Percentiles rank a stretch among this genome's conserved stretches.
Conservation (phyloP, 768 basidiomycete species). For the Rhodotorula diobovata region DNA sequence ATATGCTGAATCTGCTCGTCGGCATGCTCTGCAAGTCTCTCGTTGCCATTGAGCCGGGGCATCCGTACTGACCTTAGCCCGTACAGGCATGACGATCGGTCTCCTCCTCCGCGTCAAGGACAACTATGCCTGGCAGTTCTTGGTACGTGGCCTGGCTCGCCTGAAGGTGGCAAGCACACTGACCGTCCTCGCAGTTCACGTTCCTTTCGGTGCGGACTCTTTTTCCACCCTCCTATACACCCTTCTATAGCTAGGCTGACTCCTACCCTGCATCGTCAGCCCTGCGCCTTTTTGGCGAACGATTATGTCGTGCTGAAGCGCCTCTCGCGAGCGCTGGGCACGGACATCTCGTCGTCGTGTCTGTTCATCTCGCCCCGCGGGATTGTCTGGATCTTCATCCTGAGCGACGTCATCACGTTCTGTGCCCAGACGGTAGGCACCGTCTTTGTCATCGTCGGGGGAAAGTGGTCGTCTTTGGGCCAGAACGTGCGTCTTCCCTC, state of each 20-base stretch:
- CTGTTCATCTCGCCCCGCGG: conserved; percentile 39
- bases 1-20: conserved; percentile 61
- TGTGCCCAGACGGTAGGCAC: conserved; percentile 55
- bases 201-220: conserved; percentile 55
- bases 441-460: conserved; percentile 27
- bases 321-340: conserved; percentile 54
- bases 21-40: conserved; percentile 56
- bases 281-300: conserved; percentile 61
- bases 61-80: too few species aligned
- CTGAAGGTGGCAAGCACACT: conserved; percentile 54
- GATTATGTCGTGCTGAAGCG: conserved; percentile 65
- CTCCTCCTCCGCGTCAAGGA: conserved; percentile 58
- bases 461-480: conserved; percentile 16
- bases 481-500: conserved; percentile 18
- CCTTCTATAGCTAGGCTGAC: too few species aligned
- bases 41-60: background rate
- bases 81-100: conserved; percentile 58
- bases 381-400: conserved; percentile 60
- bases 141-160: conserved; percentile 41
- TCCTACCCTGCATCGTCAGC: conserved; percentile 49
- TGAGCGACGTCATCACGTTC: conserved; percentile 64
- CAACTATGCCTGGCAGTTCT: conserved; percentile 56
- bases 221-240: too few species aligned
- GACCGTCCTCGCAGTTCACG: conserved; percentile 51
- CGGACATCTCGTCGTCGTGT: conserved; percentile 1